Evolutionary conservation across 2,329 filamentous ascomycete species (phyloP), one percentile per base, ranked within the genome.

Genomic region (Lojkania enalia): DNA sequence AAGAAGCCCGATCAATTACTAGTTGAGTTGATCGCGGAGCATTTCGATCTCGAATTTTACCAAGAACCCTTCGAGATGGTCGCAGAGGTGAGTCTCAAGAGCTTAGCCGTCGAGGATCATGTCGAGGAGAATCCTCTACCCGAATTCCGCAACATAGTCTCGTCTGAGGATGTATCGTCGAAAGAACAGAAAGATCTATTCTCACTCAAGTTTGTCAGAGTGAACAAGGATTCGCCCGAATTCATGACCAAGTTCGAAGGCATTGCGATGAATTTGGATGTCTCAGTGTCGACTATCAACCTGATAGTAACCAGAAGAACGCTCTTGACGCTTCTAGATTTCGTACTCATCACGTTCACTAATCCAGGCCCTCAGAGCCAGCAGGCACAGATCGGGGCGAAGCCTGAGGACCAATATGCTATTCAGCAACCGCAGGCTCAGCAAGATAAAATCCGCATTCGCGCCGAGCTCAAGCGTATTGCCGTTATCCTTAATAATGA

Each of bases 141-240:
- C 5, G 92, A 97, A 61, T 99, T 99, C 77, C 96, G 94, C 71
- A 92, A 92, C 19, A 95, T 99, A 39, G 83, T 99, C n/a, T 95
- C 91, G 0, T 96, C 94, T 1, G 92, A 95, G 61, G 84, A 86
- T 19, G 80, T 78, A 30, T 74, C 79, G 44, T 71, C 85, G 35
- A 82, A 87, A 46, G 84, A 88, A 49, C 82, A 88, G 48, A 90
- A 84, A 50, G 83, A 95, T 57, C 80, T 99, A 11, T 88, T 99
- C 55, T 84, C 86, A 39, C 80, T 99, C 58, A 96, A 92, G 61
- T 95, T 96, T 60, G 80, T 90, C 48, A 90, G 87, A 64, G 90
- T 97, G 46, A 96, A 94, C 60, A 86, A 83, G 21, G 83, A 90
- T 39, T 97, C 94, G 2, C 95, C 95, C 0, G 92, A 99, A 63